Evolutionary conservation across 371 early-diverging fungal species (phyloP), one percentile per base, ranked within the genome.

Genomic region (Mucor piriformis): DNA sequence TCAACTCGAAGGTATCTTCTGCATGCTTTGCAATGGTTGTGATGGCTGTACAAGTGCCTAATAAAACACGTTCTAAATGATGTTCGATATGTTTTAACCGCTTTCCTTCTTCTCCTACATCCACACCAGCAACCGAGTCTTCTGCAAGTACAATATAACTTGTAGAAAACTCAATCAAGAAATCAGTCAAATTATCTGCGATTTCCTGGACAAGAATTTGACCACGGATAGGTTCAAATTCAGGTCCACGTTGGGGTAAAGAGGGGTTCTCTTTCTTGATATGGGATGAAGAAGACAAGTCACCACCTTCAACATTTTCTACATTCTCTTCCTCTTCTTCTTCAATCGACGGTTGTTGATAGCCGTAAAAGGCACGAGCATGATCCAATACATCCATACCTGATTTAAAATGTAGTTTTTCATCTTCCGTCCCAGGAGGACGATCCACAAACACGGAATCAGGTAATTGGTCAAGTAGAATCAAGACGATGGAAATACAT

Each of bases 21-120:
- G 70, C 56, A 20, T 64, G 54, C 18, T 63, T 51, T 6, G 69
- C 57, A 13, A 71, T 49, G 44, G 43, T 18, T 6, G 55, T 61
- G 12, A 78, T 46, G 1, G 64, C 67, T 10, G 67, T 54, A 33
- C 79, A 74, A 0, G 57, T 57, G 21, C 57, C 57, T 16, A 64
- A 62, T 5, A 74, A 59, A 3, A 78, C 63, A 46, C 60, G 68
- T 18, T 78, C 75, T 25, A 78, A 33, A 29, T 70, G 67, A 35
- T 65, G 47, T 44, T 74, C 74, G n/a, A 77, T 73, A 20, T 59
- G 59, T 5, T 63, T 61, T 18, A 77, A 40, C 10, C 64, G 62
- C 25, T 69, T 73, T 12, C 77, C 77, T 47, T 77, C 74, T 24
- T 59, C 72, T 12, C 77, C 77, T 0, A 77, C 77, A 60, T 77